A percentile compares a stretch with the other conserved stretches of the same genome.
Evolutionary conservation across 2,329 filamentous ascomycete genomes (phyloP).

Genomic region (Talaromyces sp.): DNA sequence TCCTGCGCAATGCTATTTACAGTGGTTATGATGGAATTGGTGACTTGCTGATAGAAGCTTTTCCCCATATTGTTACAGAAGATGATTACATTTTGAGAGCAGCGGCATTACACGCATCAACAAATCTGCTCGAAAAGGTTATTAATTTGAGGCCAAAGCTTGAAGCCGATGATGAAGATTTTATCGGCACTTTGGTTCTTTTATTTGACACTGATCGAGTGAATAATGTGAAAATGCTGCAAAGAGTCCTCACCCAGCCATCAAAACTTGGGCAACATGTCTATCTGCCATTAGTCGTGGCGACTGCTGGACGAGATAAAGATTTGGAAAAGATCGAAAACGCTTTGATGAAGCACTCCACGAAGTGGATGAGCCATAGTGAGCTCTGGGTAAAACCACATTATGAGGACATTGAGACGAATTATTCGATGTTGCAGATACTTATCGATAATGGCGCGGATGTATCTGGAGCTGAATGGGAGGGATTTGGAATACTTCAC

Average conservation of each 20-base stretch:
- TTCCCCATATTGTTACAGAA: neutral
- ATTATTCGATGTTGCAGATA: neutral
- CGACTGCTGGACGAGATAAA: neutral
- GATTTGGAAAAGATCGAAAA: neutral
- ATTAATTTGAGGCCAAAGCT: neutral
- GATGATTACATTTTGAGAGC: neutral
- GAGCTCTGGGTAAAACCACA: neutral
- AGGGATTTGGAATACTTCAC: neutral
- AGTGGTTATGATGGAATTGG: neutral
- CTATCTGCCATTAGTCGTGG: neutral
- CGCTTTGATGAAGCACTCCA: neutral
- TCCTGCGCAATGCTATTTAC: neutral
- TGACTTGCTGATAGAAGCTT: neutral
- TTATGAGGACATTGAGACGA: neutral
- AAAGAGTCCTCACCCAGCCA: neutral
- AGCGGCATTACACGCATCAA: too few relatives aligned
- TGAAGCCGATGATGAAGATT: neutral
- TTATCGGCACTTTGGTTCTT: neutral
- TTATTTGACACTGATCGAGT: neutral
- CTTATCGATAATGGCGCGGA: neutral
- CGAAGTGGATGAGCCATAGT: neutral
- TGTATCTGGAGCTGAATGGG: neutral
- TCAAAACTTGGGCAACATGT: neutral
- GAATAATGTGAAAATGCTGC: neutral
- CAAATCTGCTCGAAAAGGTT: neutral